phyloP scores from a whole-genome alignment of 371 early-diverging fungal genomes.

The Conidiobolus incongruus region DNA sequence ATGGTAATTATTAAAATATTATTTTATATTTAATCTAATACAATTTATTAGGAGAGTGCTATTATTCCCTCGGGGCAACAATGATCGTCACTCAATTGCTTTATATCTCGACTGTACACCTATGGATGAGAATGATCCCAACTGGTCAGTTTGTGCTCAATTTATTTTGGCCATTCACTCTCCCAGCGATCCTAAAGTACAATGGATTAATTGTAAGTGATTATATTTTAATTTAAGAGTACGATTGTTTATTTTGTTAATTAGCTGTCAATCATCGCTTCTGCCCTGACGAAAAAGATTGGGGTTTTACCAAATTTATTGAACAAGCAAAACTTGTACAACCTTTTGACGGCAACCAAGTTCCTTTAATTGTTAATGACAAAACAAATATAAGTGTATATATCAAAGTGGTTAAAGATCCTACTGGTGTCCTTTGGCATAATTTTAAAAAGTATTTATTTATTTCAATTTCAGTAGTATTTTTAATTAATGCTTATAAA shows the following conservation, averaged over 20 bases:
- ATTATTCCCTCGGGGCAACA: slow-evolving; percentile 81
- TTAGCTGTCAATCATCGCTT: slow-evolving; percentile 69
- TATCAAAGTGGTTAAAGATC: slow-evolving; percentile 62
- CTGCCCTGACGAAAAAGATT: slow-evolving; percentile 61
- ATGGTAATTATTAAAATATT: neutral
- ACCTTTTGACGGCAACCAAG: slow-evolving; percentile 15
- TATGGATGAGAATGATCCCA: slow-evolving; percentile 19
- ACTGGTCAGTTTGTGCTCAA: slow-evolving; percentile 78
- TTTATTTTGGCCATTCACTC: slow-evolving; percentile 66
- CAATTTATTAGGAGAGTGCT: slow-evolving; percentile 41
- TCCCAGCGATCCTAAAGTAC: slow-evolving; percentile 40
- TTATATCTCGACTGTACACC: slow-evolving; percentile 70
- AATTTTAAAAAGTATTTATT: slow-evolving; percentile 45
- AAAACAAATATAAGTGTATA: slow-evolving; percentile 46
- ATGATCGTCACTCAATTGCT: slow-evolving; percentile 35
- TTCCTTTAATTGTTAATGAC: slow-evolving; percentile 36
- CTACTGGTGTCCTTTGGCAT: slow-evolving; percentile 87
- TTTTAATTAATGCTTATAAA: slow-evolving; percentile 5
- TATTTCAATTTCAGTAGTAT: neutral
- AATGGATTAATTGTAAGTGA: slow-evolving; percentile 29
- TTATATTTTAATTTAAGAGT: too few relatives aligned
- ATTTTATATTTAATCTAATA: neutral
- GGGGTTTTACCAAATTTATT: slow-evolving; percentile 78
- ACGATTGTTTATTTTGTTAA: too few relatives aligned
- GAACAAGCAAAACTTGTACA: slow-evolving; percentile 23